Evolutionary conservation across 2,329 filamentous ascomycete genomes (phyloP), one percentile per base, ranked within the genome.

Genomic region (Alternaria arbusti): DNA sequence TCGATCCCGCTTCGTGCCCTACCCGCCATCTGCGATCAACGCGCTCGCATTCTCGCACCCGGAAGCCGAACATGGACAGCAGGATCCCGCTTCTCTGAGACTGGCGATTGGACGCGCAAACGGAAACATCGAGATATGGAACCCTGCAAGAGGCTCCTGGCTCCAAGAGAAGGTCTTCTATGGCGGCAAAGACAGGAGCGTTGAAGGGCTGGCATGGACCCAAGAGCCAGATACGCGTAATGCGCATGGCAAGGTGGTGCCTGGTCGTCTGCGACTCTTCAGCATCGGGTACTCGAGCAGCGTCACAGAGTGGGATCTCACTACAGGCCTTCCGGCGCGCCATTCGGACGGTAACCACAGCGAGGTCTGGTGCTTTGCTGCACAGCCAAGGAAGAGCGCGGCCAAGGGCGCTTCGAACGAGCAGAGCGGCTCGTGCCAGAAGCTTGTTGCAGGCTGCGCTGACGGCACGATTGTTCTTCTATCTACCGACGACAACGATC

Each of bases 51-150:
- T 99, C 80, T 97, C 96, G 6, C 92, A 97, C 78, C 67, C 82
- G 79, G 78, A 82, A 81, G 70, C 74, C 9, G 69, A 78, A 70
- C 70, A 75, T 49, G 71, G 71, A 45, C 74, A 73, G 23, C 68
- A 72, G 26, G 86, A 81, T 72, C 85, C 86, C 22, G 87, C 85
- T 65, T 89, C 86, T 56, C 86, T 93, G 59, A 89, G 94, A 70
- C 87, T 98, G 58, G 96, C 96, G 2, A 88, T 99, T 73, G 96
- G 96, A 64, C 90, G 96, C 70, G 91, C 93, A 62, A 97, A 98
- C 79, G 96, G 96, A 72, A 93, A 97, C 76, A 96, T 99, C 72
- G 96, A 99, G 82, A 94, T 99, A 69, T 99, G 96, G 96, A 97
- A 97, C 79, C 94, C 95, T 4, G 83, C 90, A 57, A 88, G 88